phyloP scores from a whole-genome alignment of 169 alveolate species.

The Babesia gibsoni region DNA sequence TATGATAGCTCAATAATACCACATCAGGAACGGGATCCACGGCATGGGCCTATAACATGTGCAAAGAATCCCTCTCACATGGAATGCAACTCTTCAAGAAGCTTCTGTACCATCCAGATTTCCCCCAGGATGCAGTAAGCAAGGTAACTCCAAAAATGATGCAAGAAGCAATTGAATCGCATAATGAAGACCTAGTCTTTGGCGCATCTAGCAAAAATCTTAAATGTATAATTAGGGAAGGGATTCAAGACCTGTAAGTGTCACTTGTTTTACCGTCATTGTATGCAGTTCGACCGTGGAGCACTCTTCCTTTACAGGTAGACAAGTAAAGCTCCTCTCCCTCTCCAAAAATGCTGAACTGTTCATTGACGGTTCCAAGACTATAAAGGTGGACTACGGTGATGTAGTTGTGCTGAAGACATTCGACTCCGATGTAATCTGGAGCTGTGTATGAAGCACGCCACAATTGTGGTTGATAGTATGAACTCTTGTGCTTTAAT shows the following conservation, averaged over 20 bases:
- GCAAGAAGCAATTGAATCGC: conserved; percentile 54
- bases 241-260: conserved; percentile 60
- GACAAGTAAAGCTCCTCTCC: conserved; percentile 51
- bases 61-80: conserved; percentile 60
- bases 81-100: conserved; percentile 27
- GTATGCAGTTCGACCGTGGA: conserved; percentile 32
- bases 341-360: conserved; percentile 49
- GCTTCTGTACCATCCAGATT: conserved; percentile 35
- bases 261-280: neutral
- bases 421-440: conserved; percentile 47
- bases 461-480: no score
- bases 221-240: conserved; percentile 74
- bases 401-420: conserved; percentile 60
- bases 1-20: neutral
- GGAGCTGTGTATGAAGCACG: conserved; percentile 50
- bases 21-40: conserved; percentile 81
- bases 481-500: neutral
- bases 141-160: conserved; percentile 47
- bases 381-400: conserved; percentile 50
- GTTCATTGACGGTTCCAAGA: conserved; percentile 58
- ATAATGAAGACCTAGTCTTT: conserved; percentile 65
- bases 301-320: conserved; percentile 25
- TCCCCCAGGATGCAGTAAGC: conserved; percentile 64
- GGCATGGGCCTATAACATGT: conserved; percentile 84
- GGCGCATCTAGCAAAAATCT: conserved; percentile 58